Evolutionary conservation across 169 alveolate genomes (phyloP).

Genomic region (Eimeria brunetti): DNA sequence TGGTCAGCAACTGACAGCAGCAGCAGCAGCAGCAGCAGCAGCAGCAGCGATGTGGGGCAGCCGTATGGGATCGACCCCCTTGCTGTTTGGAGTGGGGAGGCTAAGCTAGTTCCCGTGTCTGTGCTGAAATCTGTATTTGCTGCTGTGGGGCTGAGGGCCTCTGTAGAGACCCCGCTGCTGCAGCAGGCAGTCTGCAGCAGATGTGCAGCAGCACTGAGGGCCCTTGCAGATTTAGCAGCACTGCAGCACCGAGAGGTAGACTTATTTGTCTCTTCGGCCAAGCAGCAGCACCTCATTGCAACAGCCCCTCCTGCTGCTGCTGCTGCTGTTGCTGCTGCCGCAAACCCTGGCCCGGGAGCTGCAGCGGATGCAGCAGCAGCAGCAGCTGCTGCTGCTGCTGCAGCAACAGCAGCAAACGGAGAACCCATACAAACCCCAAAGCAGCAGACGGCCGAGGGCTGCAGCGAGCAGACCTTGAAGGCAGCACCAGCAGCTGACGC

Average conservation of each 20-base stretch:
- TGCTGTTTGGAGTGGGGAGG: slow-evolving; percentile 76
- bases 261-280: slow-evolving; percentile 37
- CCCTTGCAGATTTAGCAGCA: slow-evolving; percentile 57
- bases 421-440: neutral
- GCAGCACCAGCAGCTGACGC: neutral
- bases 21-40: slow-evolving; percentile 26
- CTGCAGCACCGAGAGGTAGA: slow-evolving; percentile 73
- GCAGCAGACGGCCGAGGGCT: neutral
- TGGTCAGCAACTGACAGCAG: slow-evolving; percentile 33
- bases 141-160: slow-evolving; percentile 62
- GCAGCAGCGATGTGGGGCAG: slow-evolving; percentile 39
- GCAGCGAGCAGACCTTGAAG: neutral
- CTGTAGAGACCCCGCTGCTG: slow-evolving; percentile 70
- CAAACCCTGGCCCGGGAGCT: slow-evolving; percentile 7
- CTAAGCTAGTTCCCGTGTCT: slow-evolving; percentile 41
- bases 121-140: slow-evolving; percentile 21
- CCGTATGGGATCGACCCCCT: slow-evolving; percentile 72
- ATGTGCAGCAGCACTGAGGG: slow-evolving; percentile 76
- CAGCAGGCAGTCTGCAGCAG: slow-evolving; percentile 74
- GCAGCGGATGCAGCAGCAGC: neutral
- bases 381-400: neutral
- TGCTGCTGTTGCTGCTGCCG: neutral
- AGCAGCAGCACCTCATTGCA: slow-evolving; percentile 27
- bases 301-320: slow-evolving; percentile 23
- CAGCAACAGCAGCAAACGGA: slow-evolving; percentile 16